Evolutionary conservation across 2,329 filamentous ascomycete species (phyloP).

Genomic region (Colletotrichum lentis): DNA sequence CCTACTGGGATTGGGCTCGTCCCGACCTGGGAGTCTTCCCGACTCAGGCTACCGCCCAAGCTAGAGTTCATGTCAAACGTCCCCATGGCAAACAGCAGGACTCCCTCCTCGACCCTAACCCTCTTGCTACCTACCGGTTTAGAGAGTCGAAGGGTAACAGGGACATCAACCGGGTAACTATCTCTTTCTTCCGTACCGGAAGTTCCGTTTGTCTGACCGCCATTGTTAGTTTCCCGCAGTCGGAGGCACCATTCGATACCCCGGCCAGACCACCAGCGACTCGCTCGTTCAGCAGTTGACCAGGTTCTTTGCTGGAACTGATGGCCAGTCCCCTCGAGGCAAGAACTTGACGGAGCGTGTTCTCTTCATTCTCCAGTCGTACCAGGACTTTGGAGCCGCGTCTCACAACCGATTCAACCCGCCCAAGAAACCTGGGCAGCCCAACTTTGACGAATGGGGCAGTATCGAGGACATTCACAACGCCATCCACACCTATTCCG

Average conservation of each 20-base stretch:
- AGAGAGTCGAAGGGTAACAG: constrained; percentile 6
- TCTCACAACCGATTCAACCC: constrained; percentile 29
- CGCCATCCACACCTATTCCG: constrained; percentile 47
- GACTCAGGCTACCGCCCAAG: constrained; percentile 38
- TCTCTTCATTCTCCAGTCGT: constrained; percentile 33
- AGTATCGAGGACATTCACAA: constrained; percentile 52
- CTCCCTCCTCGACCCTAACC: constrained; percentile 5
- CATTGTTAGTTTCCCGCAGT: constrained; percentile 11
- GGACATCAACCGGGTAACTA: constrained; percentile 14
- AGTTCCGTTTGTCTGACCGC: neutral
- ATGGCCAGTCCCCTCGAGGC: neutral
- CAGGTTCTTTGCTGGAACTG: constrained; percentile 21
- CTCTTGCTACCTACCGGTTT: constrained; percentile 28
- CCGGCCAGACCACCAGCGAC: constrained; percentile 8
- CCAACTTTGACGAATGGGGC: constrained; percentile 25
- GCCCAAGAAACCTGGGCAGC: neutral
- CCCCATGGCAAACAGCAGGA: constrained; percentile 42
- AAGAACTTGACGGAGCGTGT: constrained; percentile 36
- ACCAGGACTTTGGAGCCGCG: constrained; percentile 25
- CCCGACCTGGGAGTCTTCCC: constrained; percentile 38
- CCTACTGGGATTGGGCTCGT: constrained; percentile 48
- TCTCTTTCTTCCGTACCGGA: neutral
- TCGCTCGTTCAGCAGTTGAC: constrained; percentile 6
- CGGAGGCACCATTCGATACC: constrained; percentile 40
- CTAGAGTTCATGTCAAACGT: constrained; percentile 15